Base-by-base conservation (phyloP, 768 basidiomycete genomes). In the Dioszegia aurantiaca region DNA sequence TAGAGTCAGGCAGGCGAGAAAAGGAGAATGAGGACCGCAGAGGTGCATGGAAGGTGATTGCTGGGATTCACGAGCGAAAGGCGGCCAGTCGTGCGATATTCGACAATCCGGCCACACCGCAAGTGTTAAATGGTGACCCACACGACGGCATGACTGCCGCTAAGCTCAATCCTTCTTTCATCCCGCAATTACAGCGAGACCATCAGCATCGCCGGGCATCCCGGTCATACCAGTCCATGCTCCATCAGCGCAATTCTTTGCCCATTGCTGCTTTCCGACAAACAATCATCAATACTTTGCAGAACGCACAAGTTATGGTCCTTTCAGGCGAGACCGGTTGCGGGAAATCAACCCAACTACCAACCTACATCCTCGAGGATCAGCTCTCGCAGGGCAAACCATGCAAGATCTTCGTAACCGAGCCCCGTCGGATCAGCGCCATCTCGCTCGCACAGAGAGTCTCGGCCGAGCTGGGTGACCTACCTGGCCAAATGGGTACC, bases 271-370 rank as follows among this genome's bases (percentile, higher is more conserved):
- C 81, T 27, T 90, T 89, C 78, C 83, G 90, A 31, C 72, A 86
- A 12, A 78, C 83, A 26, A 94, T 97, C 53, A 77, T 88, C 24
- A 78, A 82, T 4, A 81, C 82, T 0, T 79, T 99, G 51, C 86
- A 88, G 51, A 73, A 79, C 12, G 85, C 86, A 2, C 92, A 94
- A 70, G 82, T 94, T 14, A 81, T 97, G 30, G 92, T 97, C 2
- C 80, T 99, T 0, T 94, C 86, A 60, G 87, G 87, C 37, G 87
- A 88, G 70, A 88, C 87, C 10, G 87, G 87, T 60, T 88, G 86
- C 69, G 94, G 94, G 9, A 99, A 99, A 79, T 95, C 92, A 1
- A 98, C 94, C 0, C 94, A 98, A 78, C 84, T 97, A 3, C 94
- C 94, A 3, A 82, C 87, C 0, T 98, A 92, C 78, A 87, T 98